These are phyloP conservation scores for Fomitopsis serialis DNA, from an alignment of 768 basidiomycete genomes.

Conservation along the genomic window DNA sequence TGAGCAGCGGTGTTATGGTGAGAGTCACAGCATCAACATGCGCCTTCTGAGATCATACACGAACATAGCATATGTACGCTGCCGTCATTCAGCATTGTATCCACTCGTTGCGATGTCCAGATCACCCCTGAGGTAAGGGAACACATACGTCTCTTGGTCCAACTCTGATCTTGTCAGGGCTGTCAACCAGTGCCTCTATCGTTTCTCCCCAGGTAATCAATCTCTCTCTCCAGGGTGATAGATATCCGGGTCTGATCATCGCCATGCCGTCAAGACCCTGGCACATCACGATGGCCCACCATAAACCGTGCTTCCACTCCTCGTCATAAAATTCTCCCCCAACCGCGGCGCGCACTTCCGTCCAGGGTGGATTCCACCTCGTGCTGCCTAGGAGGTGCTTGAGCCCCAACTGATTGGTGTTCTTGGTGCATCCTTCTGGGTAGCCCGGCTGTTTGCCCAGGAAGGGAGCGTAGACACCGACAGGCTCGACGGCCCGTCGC, in stretches of 20 bases:
- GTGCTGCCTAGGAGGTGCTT: not conserved
- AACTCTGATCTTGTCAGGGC: not conserved
- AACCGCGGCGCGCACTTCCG: no score
- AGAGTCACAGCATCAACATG: no score
- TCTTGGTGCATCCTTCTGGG: not conserved
- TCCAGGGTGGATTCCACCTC: not conserved
- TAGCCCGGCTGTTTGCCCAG: not conserved
- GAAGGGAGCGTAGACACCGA: not conserved
- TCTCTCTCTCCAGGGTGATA: not conserved
- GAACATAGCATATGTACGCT: no score
- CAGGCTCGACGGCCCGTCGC: not conserved
- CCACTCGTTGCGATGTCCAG: no score
- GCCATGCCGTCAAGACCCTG: not conserved
- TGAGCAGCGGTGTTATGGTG: no score
- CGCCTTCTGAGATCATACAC: no score
- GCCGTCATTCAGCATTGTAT: no score
- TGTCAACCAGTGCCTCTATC: not conserved
- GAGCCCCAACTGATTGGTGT: not conserved
- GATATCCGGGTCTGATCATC: not conserved
- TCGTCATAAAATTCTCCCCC: no score
- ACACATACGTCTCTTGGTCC: not conserved
- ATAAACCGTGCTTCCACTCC: not conserved
- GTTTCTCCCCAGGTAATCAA: not conserved
- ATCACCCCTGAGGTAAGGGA: not conserved
- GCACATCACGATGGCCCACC: not conserved